Percentiles rank a stretch among this genome's conserved stretches.
phyloP scores from a whole-genome alignment of 2,329 filamentous ascomycete species.

The Diaporthe sp. region DNA sequence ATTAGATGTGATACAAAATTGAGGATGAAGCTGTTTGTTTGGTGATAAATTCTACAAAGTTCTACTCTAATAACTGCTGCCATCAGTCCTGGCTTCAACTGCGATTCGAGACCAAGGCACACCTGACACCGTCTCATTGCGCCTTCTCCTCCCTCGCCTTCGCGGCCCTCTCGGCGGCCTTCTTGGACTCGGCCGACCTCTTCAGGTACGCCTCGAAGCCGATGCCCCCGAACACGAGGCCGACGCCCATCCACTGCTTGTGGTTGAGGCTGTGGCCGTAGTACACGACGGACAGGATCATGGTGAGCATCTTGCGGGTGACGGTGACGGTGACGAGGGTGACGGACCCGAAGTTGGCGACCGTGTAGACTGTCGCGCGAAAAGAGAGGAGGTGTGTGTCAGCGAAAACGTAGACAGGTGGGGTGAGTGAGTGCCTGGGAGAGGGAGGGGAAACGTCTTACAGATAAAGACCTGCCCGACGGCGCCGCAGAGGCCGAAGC shows the following conservation, averaged over 20 bases:
- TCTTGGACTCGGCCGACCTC: constrained; percentile 85
- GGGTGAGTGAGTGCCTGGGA: not conserved
- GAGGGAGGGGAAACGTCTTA: constrained; percentile 54
- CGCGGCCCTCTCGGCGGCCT: constrained; percentile 71
- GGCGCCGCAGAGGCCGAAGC: constrained; percentile 91
- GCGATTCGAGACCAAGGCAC: not conserved
- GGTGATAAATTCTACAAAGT: not conserved
- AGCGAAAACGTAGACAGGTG: not conserved
- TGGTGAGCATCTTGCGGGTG: constrained; percentile 98
- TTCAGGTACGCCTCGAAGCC: constrained; percentile 90
- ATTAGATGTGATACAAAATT: not conserved
- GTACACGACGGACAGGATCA: constrained; percentile 95
- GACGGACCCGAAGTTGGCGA: constrained; percentile 91
- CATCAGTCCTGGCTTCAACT: not conserved
- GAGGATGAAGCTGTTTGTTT: not conserved
- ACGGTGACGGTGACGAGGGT: constrained; percentile 97
- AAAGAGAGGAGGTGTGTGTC: not conserved
- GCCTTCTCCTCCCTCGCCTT: constrained; percentile 49
- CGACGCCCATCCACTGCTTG: constrained; percentile 97
- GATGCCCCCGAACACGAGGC: constrained; percentile 93
- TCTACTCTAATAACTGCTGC: not conserved
- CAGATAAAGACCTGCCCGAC: constrained; percentile 97
- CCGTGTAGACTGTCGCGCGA: constrained; percentile 78
- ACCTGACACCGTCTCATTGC: not conserved
- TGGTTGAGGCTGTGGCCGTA: constrained; percentile 88